Conservation (phyloP, 2,329 filamentous ascomycete genomes). For the Paraphoma sp. region DNA sequence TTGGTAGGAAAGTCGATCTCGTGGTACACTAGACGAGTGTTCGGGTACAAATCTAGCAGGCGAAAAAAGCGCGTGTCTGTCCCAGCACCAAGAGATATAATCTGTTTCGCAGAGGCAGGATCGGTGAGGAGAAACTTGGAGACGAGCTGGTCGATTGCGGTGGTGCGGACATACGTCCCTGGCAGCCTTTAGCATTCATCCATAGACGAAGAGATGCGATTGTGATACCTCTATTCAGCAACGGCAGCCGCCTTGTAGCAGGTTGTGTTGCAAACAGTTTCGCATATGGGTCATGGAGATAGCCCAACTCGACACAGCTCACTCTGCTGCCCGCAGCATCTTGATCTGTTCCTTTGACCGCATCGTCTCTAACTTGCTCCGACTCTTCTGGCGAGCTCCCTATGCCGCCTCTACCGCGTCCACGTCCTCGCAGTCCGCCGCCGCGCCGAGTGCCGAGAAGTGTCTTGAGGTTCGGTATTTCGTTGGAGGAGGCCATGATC, state of each 20-base stretch:
- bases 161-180: slow-evolving; percentile 94
- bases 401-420: slow-evolving; percentile 45
- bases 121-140: slow-evolving; percentile 68
- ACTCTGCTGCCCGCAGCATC: slow-evolving; percentile 89
- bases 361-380: slow-evolving; percentile 66
- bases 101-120: slow-evolving; percentile 65
- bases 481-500: slow-evolving; percentile 68
- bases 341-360: slow-evolving; percentile 87
- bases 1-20: slow-evolving; percentile 89
- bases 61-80: slow-evolving; percentile 91
- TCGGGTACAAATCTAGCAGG: slow-evolving; percentile 61
- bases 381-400: slow-evolving; percentile 35
- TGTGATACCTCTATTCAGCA: slow-evolving; percentile 86
- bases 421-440: slow-evolving; percentile 57
- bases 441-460: slow-evolving; percentile 59
- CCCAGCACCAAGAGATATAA: slow-evolving; percentile 90
- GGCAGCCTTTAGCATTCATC: background rate
- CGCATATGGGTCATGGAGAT: slow-evolving; percentile 83
- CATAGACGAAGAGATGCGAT: background rate
- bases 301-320: slow-evolving; percentile 86
- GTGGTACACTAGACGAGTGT: slow-evolving; percentile 73
- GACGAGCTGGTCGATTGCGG: slow-evolving; percentile 80
- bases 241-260: slow-evolving; percentile 73
- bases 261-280: slow-evolving; percentile 67
- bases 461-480: slow-evolving; percentile 80